These are phyloP conservation scores for Ophiostoma tasmaniense DNA, from an alignment of 2,329 filamentous ascomycete genomes.

Conservation along the genomic window DNA sequence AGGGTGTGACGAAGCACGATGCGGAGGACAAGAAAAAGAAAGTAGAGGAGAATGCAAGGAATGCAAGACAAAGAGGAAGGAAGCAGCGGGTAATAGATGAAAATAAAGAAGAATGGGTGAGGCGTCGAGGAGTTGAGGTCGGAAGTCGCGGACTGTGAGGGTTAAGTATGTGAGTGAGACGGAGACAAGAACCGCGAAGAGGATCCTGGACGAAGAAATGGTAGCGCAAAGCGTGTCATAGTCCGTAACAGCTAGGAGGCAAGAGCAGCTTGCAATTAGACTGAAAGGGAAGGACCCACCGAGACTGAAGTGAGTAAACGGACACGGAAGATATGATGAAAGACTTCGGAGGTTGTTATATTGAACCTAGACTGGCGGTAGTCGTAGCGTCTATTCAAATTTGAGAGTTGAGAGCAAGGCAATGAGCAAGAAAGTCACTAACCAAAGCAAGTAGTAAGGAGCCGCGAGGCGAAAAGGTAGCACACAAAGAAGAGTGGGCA, in stretches of 20 bases:
- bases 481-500: not conserved
- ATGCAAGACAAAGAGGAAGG: not conserved
- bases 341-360: not conserved
- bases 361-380: not conserved
- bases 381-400: not conserved
- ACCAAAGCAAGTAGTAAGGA: not conserved
- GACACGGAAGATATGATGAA: conserved; percentile 1
- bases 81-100: not conserved
- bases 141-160: conserved; percentile 2
- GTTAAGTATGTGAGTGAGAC: not conserved
- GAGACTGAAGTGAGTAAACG: not conserved
- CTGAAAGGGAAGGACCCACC: conserved; percentile 1
- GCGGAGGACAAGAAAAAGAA: conserved; percentile 1
- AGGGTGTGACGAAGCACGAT: not conserved
- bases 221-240: not conserved
- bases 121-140: not conserved
- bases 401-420: no score
- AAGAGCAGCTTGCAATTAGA: conserved; percentile 1
- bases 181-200: not conserved
- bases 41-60: not conserved
- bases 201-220: not conserved
- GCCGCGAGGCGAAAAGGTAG: not conserved
- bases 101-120: not conserved
- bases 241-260: not conserved
- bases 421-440: not conserved